A percentile compares a stretch with the other conserved stretches of the same genome.
phyloP scores from a whole-genome alignment of 1,284 basidiomycete species.

The Taiwanofungus camphoratus region DNA sequence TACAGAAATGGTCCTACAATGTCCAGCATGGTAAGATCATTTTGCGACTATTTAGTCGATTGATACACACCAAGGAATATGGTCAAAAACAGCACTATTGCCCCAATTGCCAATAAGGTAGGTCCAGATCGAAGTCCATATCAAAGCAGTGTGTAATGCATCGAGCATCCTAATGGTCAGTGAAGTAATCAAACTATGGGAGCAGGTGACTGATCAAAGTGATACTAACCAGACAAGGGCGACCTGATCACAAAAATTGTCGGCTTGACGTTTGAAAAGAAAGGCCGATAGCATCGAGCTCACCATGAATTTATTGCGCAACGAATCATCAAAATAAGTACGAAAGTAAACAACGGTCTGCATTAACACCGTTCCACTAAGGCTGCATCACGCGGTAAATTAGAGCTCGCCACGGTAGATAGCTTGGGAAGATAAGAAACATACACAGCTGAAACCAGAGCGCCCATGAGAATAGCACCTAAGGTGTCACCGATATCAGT shows the following conservation, averaged over 20 bases:
- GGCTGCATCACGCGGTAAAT: background rate
- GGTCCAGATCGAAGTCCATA: slow-evolving; percentile 29
- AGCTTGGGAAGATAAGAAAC: background rate
- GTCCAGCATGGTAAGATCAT: slow-evolving; percentile 10
- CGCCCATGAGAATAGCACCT: background rate
- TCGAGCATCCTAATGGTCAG: slow-evolving; percentile 27
- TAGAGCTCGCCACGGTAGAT: background rate
- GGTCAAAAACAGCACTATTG: slow-evolving; percentile 16
- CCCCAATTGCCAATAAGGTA: slow-evolving; percentile 29
- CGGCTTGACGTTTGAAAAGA: background rate
- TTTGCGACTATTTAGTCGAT: background rate
- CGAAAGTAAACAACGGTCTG: background rate
- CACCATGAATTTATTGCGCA: background rate
- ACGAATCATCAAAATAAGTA: background rate
- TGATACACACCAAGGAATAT: slow-evolving; percentile 23
- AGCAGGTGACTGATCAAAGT: background rate
- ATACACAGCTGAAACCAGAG: background rate
- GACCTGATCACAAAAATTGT: background rate
- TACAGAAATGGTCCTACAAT: slow-evolving; percentile 20
- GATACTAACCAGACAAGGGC: background rate
- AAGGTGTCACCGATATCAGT: background rate
- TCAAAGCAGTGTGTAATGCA: slow-evolving; percentile 25
- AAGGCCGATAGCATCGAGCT: too few species aligned
- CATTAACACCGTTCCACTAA: background rate
- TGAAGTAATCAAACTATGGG: background rate